A percentile compares a stretch with the other conserved stretches of the same genome.
Evolutionary conservation across 192 early-diverging fungal genomes (phyloP).

Genomic region (Backusella sp.): DNA sequence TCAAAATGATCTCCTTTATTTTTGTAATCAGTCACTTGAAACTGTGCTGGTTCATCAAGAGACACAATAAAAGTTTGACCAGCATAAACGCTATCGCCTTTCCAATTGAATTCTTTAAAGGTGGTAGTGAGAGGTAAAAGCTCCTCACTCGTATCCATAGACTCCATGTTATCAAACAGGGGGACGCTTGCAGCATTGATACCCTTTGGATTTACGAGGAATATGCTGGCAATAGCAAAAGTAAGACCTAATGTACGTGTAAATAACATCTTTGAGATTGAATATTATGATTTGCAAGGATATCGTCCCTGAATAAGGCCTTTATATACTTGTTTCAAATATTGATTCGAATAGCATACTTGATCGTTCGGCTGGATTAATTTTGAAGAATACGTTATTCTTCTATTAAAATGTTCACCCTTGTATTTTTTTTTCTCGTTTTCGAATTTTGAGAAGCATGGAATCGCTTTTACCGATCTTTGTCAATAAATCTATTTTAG

Average conservation of each 20-base stretch:
- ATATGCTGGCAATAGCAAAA: not conserved
- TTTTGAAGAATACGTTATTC: not conserved
- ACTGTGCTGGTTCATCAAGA: not conserved
- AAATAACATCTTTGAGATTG: not conserved
- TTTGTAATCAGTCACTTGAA: not conserved
- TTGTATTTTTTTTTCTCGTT: not conserved
- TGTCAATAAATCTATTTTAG: not conserved
- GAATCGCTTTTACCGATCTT: not conserved
- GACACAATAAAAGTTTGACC: not conserved
- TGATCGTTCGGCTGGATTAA: not conserved
- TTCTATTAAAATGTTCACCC: not conserved
- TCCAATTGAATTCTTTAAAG: not conserved
- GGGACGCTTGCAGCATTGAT: not conserved
- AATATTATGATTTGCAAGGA: not conserved
- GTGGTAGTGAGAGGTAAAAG: not conserved
- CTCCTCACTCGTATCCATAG: not conserved
- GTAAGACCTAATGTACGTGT: not conserved
- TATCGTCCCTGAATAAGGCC: not conserved
- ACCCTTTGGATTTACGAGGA: not conserved
- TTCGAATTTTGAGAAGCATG: not conserved
- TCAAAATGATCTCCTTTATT: not conserved
- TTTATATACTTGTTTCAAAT: not conserved
- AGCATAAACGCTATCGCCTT: not conserved
- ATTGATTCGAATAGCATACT: not conserved
- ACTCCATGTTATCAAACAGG: not conserved